These are phyloP conservation scores for Globisporangium acanthophoron DNA, from an alignment of 352 stramenopile species.

Conservation along the genomic window DNA sequence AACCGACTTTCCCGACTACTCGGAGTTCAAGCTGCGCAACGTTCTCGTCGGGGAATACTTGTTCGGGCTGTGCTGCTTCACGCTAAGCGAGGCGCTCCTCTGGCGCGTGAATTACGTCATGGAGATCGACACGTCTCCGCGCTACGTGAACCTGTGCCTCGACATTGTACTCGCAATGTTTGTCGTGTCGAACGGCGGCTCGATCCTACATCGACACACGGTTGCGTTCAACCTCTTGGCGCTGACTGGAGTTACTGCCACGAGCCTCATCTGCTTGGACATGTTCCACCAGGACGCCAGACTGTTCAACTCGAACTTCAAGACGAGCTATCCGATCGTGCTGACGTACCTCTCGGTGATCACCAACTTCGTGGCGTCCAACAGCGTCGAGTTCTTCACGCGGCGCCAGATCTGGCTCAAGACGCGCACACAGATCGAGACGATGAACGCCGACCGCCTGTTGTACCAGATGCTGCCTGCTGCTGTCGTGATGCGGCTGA, in stretches of 20 bases:
- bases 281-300: slow-evolving; percentile 41
- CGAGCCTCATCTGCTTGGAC: slow-evolving; percentile 36
- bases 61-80: slow-evolving; percentile 50
- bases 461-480: slow-evolving; percentile 86
- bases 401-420: slow-evolving; percentile 83
- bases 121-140: slow-evolving; percentile 51
- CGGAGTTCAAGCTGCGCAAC: slow-evolving; percentile 56
- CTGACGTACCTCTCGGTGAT: slow-evolving; percentile 78
- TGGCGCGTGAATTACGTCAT: slow-evolving; percentile 57
- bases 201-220: slow-evolving; percentile 63
- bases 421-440: slow-evolving; percentile 76
- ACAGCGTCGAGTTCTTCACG: slow-evolving; percentile 79
- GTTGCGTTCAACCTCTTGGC: slow-evolving; percentile 59
- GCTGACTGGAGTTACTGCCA: slow-evolving; percentile 40
- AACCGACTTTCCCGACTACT: slow-evolving; percentile 48
- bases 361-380: slow-evolving; percentile 74
- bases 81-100: slow-evolving; percentile 35
- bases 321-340: slow-evolving; percentile 76
- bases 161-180: slow-evolving; percentile 82
- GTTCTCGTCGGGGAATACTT: slow-evolving; percentile 55
- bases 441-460: slow-evolving; percentile 75
- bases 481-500: slow-evolving; percentile 79
- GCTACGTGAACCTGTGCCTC: slow-evolving; percentile 76
- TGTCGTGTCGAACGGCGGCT: slow-evolving; percentile 76
- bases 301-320: slow-evolving; percentile 72